Percentiles rank a stretch among this genome's conserved stretches.
These are phyloP conservation scores for Eleusine indica DNA, from an alignment of 176 grass and related monocot species.

Conservation along the genomic window DNA sequence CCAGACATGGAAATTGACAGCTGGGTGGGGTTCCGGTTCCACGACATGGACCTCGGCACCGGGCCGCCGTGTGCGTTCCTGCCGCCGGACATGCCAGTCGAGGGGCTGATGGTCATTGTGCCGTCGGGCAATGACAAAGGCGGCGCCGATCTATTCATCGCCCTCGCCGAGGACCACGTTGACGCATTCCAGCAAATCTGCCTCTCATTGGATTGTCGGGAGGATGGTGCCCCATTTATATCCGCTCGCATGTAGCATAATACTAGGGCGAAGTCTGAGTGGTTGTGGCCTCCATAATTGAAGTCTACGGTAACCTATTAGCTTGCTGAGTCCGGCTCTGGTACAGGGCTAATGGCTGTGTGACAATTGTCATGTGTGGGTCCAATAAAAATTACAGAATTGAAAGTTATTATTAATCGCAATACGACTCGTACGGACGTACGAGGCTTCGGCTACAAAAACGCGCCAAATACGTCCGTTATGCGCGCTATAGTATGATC, in stretches of 20 bases:
- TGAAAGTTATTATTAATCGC: no score
- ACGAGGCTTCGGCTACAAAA: no score
- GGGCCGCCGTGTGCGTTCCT: constrained; percentile 45
- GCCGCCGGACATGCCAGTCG: constrained; percentile 28
- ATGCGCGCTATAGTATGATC: no score
- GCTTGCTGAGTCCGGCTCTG: neutral
- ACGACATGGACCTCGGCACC: constrained; percentile 47
- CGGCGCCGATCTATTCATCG: constrained; percentile 35
- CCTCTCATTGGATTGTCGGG: constrained; percentile 14
- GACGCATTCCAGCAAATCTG: constrained; percentile 37
- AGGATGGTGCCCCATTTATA: no score
- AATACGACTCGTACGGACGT: no score
- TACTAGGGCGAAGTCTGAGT: no score
- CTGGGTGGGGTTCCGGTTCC: constrained; percentile 53
- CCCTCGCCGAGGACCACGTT: neutral
- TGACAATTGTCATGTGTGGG: no score
- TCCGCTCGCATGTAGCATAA: no score
- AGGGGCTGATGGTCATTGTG: constrained; percentile 35
- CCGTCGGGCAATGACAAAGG: constrained; percentile 26
- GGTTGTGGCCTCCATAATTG: no score
- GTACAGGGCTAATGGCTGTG: neutral
- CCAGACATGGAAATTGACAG: constrained; percentile 58
- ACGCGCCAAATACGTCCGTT: no score
- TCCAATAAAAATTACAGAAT: no score
- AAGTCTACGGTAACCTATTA: no score